Conservation (phyloP, 257 asterid species). For the Jacaranda copaia region DNA sequence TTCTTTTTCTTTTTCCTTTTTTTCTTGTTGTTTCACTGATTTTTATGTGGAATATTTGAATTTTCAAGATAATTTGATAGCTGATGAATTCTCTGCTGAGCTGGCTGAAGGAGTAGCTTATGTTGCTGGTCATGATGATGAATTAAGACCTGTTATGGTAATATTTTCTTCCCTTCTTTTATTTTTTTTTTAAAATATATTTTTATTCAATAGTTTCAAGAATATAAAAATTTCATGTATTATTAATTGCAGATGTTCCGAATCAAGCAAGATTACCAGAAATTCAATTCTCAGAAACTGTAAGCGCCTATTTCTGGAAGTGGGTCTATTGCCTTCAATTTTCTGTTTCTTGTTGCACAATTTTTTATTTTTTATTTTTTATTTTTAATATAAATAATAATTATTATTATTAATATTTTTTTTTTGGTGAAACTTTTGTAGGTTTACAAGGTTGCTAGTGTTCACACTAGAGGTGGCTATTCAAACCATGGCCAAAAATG, state of each 20-base stretch:
- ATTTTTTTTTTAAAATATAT: neutral
- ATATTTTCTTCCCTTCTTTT: neutral
- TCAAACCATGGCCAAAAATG: slow-evolving; percentile 80
- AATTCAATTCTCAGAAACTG: slow-evolving; percentile 82
- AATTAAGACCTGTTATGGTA: slow-evolving; percentile 91
- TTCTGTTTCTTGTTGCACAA: neutral
- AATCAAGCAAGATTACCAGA: slow-evolving; percentile 93
- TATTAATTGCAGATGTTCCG: slow-evolving; percentile 68
- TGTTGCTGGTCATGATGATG: slow-evolving; percentile 95
- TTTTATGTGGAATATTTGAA: slow-evolving; percentile 37
- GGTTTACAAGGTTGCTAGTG: slow-evolving; percentile 79
- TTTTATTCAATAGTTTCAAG: neutral
- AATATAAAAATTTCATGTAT: neutral
- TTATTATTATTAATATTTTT: neutral
- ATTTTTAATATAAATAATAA: neutral
- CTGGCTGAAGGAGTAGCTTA: slow-evolving; percentile 91
- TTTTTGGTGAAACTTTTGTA: slow-evolving; percentile 31
- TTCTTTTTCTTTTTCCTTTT: neutral
- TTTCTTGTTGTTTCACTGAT: slow-evolving; percentile 32
- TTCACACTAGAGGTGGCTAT: slow-evolving; percentile 95
- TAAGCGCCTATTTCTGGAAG: slow-evolving; percentile 47
- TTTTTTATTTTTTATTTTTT: slow-evolving; percentile 17
- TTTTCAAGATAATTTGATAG: slow-evolving; percentile 74
- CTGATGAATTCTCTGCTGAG: slow-evolving; percentile 97
- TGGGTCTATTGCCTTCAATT: neutral